phyloP scores from a whole-genome alignment of 78 protist genomes.

The Chrysochromulina tobinii region DNA sequence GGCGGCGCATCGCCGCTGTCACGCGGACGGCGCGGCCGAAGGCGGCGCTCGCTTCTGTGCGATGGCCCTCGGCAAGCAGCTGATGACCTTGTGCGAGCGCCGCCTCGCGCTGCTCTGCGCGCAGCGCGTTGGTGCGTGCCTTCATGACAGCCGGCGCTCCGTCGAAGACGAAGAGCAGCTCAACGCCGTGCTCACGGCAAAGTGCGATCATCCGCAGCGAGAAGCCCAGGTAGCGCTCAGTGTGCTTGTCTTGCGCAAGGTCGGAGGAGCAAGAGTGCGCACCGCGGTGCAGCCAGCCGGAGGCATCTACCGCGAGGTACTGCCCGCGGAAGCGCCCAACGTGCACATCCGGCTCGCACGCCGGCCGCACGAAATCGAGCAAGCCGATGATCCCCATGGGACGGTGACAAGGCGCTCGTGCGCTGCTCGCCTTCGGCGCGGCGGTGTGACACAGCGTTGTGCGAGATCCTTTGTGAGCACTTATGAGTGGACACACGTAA shows the following conservation, averaged over 20 bases:
- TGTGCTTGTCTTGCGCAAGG: constrained; percentile 54
- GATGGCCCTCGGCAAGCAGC: background rate
- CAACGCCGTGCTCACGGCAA: constrained; percentile 53
- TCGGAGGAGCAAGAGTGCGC: constrained; percentile 79
- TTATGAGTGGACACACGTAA: too few relatives aligned
- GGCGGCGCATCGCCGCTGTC: constrained; percentile 76
- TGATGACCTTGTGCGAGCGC: background rate
- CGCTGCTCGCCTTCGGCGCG: too few relatives aligned
- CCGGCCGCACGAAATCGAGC: constrained; percentile 56
- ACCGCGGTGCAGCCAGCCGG: constrained; percentile 85
- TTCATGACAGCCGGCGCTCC: constrained; percentile 85
- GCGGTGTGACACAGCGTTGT: too few relatives aligned
- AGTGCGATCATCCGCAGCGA: constrained; percentile 54
- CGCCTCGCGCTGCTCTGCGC: background rate
- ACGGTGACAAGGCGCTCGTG: too few relatives aligned
- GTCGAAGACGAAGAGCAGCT: constrained; percentile 87
- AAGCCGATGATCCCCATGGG: constrained; percentile 87
- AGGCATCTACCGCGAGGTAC: constrained; percentile 87
- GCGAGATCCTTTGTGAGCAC: too few relatives aligned
- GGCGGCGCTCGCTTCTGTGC: background rate
- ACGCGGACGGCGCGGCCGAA: constrained; percentile 73
- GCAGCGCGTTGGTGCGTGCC: constrained; percentile 60
- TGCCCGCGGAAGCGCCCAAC: constrained; percentile 55
- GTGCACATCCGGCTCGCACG: constrained; percentile 44
- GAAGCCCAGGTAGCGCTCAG: constrained; percentile 52